Evolutionary conservation across 257 asterid genomes (phyloP).

Genomic region (Rehmannia glutinosa): DNA sequence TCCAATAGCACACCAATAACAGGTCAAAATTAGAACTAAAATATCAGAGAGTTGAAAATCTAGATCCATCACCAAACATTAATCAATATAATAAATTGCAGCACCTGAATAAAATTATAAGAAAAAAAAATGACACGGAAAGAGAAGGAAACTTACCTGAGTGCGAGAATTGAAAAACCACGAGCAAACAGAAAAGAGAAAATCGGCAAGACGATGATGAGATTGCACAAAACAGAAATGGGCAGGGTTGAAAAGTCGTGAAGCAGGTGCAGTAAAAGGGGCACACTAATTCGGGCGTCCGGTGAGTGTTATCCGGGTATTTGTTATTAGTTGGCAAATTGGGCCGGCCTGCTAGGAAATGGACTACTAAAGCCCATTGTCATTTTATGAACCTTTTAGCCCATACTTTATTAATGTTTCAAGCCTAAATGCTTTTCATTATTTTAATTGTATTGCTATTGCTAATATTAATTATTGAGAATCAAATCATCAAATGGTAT

Average conservation of each 20-base stretch:
- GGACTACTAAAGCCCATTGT: neutral
- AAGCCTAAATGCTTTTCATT: too few relatives aligned
- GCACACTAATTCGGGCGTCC: too few relatives aligned
- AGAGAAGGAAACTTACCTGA: slow-evolving; percentile 9
- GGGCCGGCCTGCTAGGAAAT: neutral
- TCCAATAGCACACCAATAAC: neutral
- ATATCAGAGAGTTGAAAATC: neutral
- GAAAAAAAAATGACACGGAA: neutral
- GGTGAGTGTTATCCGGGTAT: too few relatives aligned
- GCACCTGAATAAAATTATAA: neutral
- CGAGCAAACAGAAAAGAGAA: neutral
- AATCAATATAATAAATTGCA: neutral
- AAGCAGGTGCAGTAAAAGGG: neutral
- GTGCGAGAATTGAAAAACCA: neutral
- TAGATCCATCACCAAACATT: neutral
- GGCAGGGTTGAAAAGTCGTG: neutral
- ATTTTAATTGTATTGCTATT: too few relatives aligned
- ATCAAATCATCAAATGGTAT: too few relatives aligned
- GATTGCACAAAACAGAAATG: neutral
- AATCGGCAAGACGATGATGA: neutral
- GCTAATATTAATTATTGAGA: too few relatives aligned
- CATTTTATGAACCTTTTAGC: too few relatives aligned
- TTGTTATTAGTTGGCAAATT: neutral
- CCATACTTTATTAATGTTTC: too few relatives aligned
- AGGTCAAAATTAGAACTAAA: neutral